Evolutionary conservation across 2,329 filamentous ascomycete genomes (phyloP), one percentile per base, ranked within the genome.

Genomic region (Dryadomyces sulphureus): DNA sequence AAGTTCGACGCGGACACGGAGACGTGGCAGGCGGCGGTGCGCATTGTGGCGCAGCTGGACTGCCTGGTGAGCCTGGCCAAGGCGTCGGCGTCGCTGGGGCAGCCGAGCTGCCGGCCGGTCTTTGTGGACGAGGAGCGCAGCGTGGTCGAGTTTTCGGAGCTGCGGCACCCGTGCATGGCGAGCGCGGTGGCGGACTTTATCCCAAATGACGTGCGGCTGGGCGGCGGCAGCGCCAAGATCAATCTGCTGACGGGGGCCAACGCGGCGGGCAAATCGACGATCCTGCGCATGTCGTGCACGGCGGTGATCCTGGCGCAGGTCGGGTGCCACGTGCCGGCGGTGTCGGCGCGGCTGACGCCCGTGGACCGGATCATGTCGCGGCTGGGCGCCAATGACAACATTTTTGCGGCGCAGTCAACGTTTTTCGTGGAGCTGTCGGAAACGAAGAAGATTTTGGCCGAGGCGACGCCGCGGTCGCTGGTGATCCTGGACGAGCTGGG

Each of bases 361-460:
- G 79, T 94, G 3, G 92, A 98, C 60, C 85, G 92, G 46, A 96
- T 98, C 68, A 98, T 98, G 92, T 96, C 90, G 9, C 86, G 92
- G 40, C 77, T 98, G 0, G 92, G 92, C 9, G 92, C 92, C 41
- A 94, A 96, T 57, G 92, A 98, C 75, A 96, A 96, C 63, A 98
- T 98, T 56, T 96, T 98, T 59, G 92, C 90, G 1, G 86, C 90
- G 0, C 92, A 98, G 62, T 94, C 86, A 14, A 98, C 92, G 2
- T 98, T 98, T 70, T 96, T 98, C 58, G 90, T 98, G 24, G 92
- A 98, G 63, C 69, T 98, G 2, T 89, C 88, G 0, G 92, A 98
- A 62, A 98, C 92, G 0, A 94, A 96, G 68, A 96, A 96, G 70
- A 98, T 98, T 43, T 72, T 98, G 1, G 79, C 86, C 0, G 92